Base-by-base conservation (phyloP, 2,329 filamentous ascomycete species). In the Penicillium sp. region DNA sequence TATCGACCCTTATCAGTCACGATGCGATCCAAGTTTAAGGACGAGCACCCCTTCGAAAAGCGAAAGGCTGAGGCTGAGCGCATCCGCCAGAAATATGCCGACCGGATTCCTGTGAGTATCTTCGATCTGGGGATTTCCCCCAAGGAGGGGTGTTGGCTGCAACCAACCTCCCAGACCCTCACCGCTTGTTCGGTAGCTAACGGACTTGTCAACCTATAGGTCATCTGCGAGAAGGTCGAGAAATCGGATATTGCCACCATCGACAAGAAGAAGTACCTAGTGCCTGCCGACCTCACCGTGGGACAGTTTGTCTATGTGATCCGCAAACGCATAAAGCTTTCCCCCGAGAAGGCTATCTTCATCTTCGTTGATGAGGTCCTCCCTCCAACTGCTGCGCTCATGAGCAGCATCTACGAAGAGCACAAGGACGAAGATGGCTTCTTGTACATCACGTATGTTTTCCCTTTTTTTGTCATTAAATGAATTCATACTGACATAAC, bases 301-400 rank as follows among this genome's bases (percentile, higher is more conserved):
- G 94, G 94, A 71, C 94, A 99, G 87, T 97, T 99, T 76, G 94
- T 99, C 81, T 99, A 99, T 79, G 94, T 99, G 65, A 99, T 99
- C 80, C 92, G 94, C 77, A 99, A 99, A 86, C 90, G 94, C 74
- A 99, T 99, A 82, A 99, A 99, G 91, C 86, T 99, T 68, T 96
- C 92, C 54, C 94, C 94, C 33, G 94, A 99, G 83, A 99, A 99
- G 86, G 94, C 94, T 75, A 99, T 99, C 82, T 99, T 99, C 85
- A 97, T 99, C 84, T 99, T 97, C 80, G 94, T 99, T 73, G 93
- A 97, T 76, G 94, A 97, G 81, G 93, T 97, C 50, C 85, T 99
- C 55, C 94, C 94, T 50, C 94, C 94, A 3, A 97, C 94, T 9
- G 94, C 94, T 59, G 94, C 94, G 58, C 86, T 99, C 53, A 99